phyloP scores from a whole-genome alignment of 768 basidiomycete genomes.

The Boletus patriciae region DNA sequence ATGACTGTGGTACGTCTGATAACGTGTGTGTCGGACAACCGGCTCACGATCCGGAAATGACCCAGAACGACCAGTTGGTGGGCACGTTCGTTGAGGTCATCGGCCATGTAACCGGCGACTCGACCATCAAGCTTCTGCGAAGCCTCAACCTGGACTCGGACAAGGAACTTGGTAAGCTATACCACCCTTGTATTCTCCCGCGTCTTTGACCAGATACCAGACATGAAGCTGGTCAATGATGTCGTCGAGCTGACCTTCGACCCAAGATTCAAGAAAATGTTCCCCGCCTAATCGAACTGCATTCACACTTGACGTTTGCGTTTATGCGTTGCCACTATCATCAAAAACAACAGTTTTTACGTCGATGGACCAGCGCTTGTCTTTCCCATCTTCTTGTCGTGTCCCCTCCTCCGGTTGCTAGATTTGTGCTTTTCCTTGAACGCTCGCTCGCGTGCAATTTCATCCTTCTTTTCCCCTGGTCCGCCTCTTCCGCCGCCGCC shows the following conservation, averaged over 20 bases:
- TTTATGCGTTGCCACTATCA: not conserved
- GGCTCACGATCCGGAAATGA: not conserved
- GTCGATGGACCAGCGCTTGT: conserved; percentile 47
- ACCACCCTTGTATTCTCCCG: not conserved
- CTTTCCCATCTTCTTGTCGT: conserved; percentile 85
- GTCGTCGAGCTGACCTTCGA: conserved; percentile 62
- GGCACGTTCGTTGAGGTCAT: conserved; percentile 67
- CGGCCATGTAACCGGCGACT: conserved; percentile 55
- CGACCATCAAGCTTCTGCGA: conserved; percentile 55
- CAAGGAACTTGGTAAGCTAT: conserved; percentile 56
- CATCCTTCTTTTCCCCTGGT: conserved; percentile 39
- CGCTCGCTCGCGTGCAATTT: conserved; percentile 55
- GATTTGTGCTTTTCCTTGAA: conserved; percentile 83
- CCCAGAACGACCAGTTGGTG: conserved; percentile 44
- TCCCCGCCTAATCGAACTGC: conserved; percentile 28
- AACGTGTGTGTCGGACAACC: not conserved
- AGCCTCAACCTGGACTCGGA: conserved; percentile 53
- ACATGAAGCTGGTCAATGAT: conserved; percentile 62
- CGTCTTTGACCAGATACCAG: conserved; percentile 33
- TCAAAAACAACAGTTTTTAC: conserved; percentile 4
- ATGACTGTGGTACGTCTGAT: conserved; percentile 40
- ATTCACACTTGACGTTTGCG: not conserved
- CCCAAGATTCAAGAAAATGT: conserved; percentile 53
- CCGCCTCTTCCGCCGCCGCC: conserved; percentile 38
- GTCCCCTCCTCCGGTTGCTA: conserved; percentile 76